Percentiles rank a stretch among this genome's conserved stretches.
Conservation (phyloP, 2,329 filamentous ascomycete genomes). For the Venturia oleaginea region DNA sequence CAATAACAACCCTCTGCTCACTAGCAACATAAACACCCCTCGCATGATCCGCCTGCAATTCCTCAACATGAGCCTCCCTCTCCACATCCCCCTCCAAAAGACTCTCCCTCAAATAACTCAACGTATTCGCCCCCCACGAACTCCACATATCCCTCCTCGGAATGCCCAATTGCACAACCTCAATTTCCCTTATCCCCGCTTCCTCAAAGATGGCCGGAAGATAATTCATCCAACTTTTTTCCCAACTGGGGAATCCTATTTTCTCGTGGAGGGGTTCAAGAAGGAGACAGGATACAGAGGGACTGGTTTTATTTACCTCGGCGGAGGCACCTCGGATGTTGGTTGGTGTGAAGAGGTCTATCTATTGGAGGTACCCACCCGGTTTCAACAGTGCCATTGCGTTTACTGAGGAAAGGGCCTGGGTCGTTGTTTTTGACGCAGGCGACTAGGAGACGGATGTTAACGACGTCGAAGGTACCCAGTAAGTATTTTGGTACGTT, state of each 20-base stretch:
- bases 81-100: not conserved
- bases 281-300: not conserved
- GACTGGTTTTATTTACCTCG: not conserved
- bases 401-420: not conserved
- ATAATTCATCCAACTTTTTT: not conserved
- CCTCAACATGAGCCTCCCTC: not conserved
- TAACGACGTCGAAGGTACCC: not conserved
- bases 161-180: not conserved
- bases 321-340: not conserved
- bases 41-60: not conserved
- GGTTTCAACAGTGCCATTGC: not conserved
- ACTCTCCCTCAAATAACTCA: not conserved
- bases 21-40: not conserved
- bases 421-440: not conserved
- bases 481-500: not conserved
- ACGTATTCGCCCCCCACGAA: not conserved
- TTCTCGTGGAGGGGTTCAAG: not conserved
- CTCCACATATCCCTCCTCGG: not conserved
- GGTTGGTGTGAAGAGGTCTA: not conserved
- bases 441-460: not conserved
- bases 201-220: not conserved
- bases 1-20: not conserved
- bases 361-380: not conserved
- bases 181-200: not conserved
- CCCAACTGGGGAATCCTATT: not conserved